Base-by-base conservation (phyloP, 192 early-diverging fungal genomes). In the Tieghemiomyces parasiticus region DNA sequence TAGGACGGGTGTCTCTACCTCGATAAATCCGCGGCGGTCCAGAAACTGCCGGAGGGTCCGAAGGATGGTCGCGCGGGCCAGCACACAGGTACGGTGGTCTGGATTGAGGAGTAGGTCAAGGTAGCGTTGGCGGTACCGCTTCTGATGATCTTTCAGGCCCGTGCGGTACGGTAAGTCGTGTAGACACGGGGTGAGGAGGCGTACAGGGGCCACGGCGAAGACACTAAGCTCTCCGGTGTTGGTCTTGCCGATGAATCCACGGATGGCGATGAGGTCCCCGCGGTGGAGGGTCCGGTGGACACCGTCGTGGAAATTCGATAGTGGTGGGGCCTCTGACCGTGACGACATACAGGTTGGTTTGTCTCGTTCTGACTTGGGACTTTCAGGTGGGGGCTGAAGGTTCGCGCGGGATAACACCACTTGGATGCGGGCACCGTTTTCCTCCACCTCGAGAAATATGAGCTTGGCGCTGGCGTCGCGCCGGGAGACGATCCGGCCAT, bases 1-100 rank as follows among this genome's bases (percentile, higher is more conserved):
- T 20, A 93, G 66, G 20, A 91, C 70, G 0, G 91, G 91, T 12
- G 91, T 93, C 61, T 93, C 91, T 0, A 90, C 88, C 62, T 93
- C 91, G 10, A 88, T 48, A 67, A 93, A 93, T 10, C 67, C 72
- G 3, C 80, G 70, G 29, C 58, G 46, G 47, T 85, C 78, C 13
- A 93, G 64, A 60, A 79, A 90, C 12, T 60, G 16, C 8, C 89
- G 77, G 10, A 91, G 76, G 58, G 72, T 75, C 64, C 67, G 67
- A 34, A 91, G 74, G 32, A 82, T 73, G 65, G 74, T 71, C 1
- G 79, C 63, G 9, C 88, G 72, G n/a, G 72, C 81, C 29, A 67
- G 59, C 24, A 93, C 66, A 0, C 71, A 75, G 0, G 75, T 48
- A 6, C 62, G 64, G 1, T 76, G 64, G 30, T 76, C 68, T 3